phyloP scores from a whole-genome alignment of 345 rosid genomes.

The Syzygium aqueum region DNA sequence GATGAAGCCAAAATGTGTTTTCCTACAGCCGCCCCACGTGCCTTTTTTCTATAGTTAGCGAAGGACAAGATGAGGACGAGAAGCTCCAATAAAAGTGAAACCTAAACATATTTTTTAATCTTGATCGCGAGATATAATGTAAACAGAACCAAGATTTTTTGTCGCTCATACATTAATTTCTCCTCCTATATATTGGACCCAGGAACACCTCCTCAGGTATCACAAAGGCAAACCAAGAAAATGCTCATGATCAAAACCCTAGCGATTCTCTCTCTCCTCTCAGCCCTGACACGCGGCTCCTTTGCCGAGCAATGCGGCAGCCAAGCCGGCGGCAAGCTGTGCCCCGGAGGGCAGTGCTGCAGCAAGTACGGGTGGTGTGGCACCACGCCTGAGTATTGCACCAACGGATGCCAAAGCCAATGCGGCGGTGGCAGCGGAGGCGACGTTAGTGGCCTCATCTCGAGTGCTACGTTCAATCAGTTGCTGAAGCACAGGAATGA shows the following conservation, averaged over 20 bases:
- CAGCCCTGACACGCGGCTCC: neutral
- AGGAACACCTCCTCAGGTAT: neutral
- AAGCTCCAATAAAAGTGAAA: neutral
- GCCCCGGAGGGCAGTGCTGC: constrained; percentile 37
- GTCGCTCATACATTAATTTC: neutral
- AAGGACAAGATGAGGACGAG: neutral
- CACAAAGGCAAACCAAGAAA: neutral
- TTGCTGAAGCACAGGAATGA: constrained; percentile 48
- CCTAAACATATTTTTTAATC: neutral
- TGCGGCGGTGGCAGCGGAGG: constrained; percentile 18
- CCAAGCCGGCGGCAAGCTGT: constrained; percentile 40
- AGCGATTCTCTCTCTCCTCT: constrained; percentile 1
- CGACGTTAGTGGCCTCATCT: constrained; percentile 19
- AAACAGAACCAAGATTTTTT: neutral
- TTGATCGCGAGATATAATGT: neutral
- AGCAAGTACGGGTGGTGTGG: constrained; percentile 54
- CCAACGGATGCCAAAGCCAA: constrained; percentile 52
- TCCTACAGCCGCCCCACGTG: neutral
- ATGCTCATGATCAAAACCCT: neutral
- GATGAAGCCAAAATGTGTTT: neutral
- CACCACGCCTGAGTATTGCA: constrained; percentile 22
- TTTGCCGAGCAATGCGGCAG: constrained; percentile 47
- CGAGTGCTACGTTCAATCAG: constrained; percentile 23
- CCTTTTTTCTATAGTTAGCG: neutral
- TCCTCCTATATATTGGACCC: neutral